phyloP scores from a whole-genome alignment of 2,329 filamentous ascomycete genomes.

The Epicoccum sorghinum region DNA sequence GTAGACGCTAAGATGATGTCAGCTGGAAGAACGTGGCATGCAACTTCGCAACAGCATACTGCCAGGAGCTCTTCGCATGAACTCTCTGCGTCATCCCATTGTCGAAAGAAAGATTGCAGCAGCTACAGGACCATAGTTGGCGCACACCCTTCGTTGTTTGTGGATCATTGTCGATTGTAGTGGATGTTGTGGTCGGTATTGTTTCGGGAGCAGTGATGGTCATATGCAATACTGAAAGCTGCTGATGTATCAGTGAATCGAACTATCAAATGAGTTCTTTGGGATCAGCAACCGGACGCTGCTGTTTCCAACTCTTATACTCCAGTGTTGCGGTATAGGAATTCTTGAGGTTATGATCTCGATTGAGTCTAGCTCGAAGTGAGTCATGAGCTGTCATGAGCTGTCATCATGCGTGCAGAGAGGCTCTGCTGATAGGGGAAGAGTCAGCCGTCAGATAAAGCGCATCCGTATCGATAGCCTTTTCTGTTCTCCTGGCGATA shows the following conservation, averaged over 20 bases:
- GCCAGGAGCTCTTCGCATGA: slow-evolving; percentile 9
- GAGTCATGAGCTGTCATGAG: slow-evolving; percentile 3
- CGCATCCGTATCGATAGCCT: too few relatives aligned
- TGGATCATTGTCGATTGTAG: not conserved
- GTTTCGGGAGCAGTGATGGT: not conserved
- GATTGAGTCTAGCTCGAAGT: slow-evolving; percentile 2
- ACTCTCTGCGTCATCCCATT: not conserved
- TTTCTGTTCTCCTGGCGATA: too few relatives aligned
- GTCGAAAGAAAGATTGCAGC: not conserved
- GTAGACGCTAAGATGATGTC: slow-evolving; percentile 1
- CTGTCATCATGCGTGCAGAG: not conserved
- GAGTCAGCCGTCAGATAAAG: too few relatives aligned
- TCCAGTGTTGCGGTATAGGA: too few relatives aligned
- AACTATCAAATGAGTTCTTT: too few relatives aligned
- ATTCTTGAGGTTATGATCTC: too few relatives aligned
- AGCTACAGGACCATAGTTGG: not conserved
- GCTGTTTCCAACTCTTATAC: too few relatives aligned
- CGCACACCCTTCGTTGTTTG: not conserved
- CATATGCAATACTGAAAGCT: not conserved
- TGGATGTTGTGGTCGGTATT: not conserved
- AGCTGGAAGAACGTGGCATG: not conserved
- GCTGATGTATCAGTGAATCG: too few relatives aligned
- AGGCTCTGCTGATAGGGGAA: not conserved
- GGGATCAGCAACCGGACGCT: too few relatives aligned
- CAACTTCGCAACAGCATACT: not conserved